phyloP scores from a whole-genome alignment of 352 stramenopile genomes.

The Phytophthora niederhauseri region DNA sequence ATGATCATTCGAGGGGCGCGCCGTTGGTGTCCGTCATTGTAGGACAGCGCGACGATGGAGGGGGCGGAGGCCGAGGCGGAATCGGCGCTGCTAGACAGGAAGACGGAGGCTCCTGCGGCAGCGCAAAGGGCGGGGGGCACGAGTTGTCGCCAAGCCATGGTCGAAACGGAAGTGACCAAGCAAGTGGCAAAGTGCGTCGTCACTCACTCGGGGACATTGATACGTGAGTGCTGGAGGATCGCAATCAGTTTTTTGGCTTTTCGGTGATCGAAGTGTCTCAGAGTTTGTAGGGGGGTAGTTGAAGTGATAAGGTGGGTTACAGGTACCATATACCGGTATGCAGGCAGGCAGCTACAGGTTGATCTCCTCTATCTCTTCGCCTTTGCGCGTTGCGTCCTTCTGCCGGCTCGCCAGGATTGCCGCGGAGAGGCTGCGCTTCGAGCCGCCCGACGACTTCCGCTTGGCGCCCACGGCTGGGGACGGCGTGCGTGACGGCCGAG shows the following conservation, averaged over 20 bases:
- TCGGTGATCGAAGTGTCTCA: constrained; percentile 22
- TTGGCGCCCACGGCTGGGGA: constrained; percentile 9
- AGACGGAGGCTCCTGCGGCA: constrained; percentile 13
- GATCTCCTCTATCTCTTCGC: constrained; percentile 58
- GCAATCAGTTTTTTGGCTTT: constrained; percentile 6
- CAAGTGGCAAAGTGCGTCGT: background rate
- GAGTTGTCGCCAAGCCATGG: constrained; percentile 24
- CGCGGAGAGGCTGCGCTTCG: constrained; percentile 34
- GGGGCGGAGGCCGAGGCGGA: background rate
- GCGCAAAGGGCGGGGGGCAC: constrained; percentile 8
- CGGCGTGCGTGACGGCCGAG: constrained; percentile 7
- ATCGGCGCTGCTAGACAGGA: constrained; percentile 1
- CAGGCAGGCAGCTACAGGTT: constrained; percentile 2
- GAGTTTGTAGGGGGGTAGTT: background rate
- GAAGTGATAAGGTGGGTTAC: background rate
- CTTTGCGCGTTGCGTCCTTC: constrained; percentile 33
- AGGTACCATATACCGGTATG: too few relatives aligned
- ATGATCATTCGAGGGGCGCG: constrained; percentile 30
- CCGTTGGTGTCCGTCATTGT: constrained; percentile 25
- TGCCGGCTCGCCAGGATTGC: constrained; percentile 46
- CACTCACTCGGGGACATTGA: constrained; percentile 1
- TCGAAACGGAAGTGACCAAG: constrained; percentile 7
- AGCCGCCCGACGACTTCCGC: constrained; percentile 15
- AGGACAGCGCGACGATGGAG: constrained; percentile 23
- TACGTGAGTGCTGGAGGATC: background rate